These are phyloP conservation scores for Corylus avellana DNA, from an alignment of 306 rosid genomes.

Conservation along the genomic window DNA sequence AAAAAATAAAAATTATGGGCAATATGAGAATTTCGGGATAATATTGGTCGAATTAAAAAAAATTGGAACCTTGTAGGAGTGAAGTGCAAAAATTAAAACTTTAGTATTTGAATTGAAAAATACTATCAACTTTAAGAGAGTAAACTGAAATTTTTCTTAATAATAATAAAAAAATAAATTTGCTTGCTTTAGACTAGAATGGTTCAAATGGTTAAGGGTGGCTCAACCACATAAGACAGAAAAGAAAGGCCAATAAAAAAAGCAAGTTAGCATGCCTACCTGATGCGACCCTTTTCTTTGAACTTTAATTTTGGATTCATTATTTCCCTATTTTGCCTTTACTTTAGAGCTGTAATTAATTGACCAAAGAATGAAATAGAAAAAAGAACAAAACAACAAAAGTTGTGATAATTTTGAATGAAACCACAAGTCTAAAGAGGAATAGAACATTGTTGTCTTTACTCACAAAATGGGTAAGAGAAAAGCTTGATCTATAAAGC, in stretches of 20 bases:
- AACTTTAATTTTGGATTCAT: background rate
- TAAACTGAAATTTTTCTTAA: too few relatives aligned
- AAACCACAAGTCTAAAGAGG: background rate
- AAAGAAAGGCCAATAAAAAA: background rate
- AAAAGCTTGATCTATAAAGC: background rate
- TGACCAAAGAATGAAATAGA: slow-evolving; percentile 4
- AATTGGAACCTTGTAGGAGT: too few relatives aligned
- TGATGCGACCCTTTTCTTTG: background rate
- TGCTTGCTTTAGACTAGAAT: too few relatives aligned
- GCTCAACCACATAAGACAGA: background rate
- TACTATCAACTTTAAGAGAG: too few relatives aligned
- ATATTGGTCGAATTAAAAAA: too few relatives aligned
- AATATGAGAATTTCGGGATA: too few relatives aligned
- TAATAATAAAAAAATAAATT: too few relatives aligned
- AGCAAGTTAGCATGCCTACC: background rate
- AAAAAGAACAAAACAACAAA: background rate
- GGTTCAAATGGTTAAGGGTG: too few relatives aligned
- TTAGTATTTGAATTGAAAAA: too few relatives aligned
- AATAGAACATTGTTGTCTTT: background rate
- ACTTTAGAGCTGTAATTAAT: slow-evolving; percentile 11
- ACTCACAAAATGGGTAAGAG: background rate
- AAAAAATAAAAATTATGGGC: too few relatives aligned
- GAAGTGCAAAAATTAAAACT: too few relatives aligned
- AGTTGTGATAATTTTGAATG: too few relatives aligned
- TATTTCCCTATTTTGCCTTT: background rate